These are phyloP conservation scores for Aspergillus carbonarius DNA, from an alignment of 2,329 filamentous ascomycete genomes.

Conservation along the genomic window DNA sequence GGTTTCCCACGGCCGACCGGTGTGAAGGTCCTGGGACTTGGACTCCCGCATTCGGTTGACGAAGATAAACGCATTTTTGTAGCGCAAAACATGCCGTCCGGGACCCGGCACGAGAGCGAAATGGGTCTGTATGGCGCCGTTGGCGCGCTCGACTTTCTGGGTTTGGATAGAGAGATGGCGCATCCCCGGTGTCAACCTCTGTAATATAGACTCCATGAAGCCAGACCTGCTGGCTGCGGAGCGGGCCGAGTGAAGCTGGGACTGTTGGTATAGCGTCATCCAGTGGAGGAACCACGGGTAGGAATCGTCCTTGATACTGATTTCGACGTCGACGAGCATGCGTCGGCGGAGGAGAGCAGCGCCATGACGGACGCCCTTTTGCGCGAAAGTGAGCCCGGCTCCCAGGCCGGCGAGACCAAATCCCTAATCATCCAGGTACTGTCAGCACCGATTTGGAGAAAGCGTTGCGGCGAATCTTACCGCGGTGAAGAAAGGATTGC, in stretches of 20 bases:
- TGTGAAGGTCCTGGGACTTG: slow-evolving; percentile 74
- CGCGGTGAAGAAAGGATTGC: slow-evolving; percentile 52
- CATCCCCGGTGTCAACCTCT: slow-evolving; percentile 59
- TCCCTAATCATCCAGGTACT: slow-evolving; percentile 50
- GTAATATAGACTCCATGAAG: slow-evolving; percentile 55
- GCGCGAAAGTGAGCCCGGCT: slow-evolving; percentile 75
- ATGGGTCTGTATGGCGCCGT: slow-evolving; percentile 70
- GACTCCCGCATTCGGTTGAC: slow-evolving; percentile 83
- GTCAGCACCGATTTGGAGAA: not conserved
- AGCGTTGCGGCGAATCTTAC: slow-evolving; percentile 29
- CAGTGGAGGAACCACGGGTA: slow-evolving; percentile 94
- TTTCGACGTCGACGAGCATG: slow-evolving; percentile 92
- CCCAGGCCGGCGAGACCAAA: slow-evolving; percentile 90
- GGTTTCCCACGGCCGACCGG: slow-evolving; percentile 90
- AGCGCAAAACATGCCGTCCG: slow-evolving; percentile 82
- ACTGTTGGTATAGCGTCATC: slow-evolving; percentile 78
- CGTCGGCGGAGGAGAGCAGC: slow-evolving; percentile 76
- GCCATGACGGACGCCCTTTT: slow-evolving; percentile 70
- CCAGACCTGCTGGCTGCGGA: slow-evolving; percentile 41
- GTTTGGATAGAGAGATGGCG: slow-evolving; percentile 67
- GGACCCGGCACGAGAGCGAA: slow-evolving; percentile 91
- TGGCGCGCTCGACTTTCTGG: slow-evolving; percentile 60
- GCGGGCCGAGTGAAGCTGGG: slow-evolving; percentile 58
- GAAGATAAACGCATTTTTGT: slow-evolving; percentile 80
- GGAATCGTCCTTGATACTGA: slow-evolving; percentile 87